Percentiles rank a stretch among this genome's conserved stretches.
These are phyloP conservation scores for Solanum rostratum DNA, from an alignment of 257 asterid species.

Conservation along the genomic window DNA sequence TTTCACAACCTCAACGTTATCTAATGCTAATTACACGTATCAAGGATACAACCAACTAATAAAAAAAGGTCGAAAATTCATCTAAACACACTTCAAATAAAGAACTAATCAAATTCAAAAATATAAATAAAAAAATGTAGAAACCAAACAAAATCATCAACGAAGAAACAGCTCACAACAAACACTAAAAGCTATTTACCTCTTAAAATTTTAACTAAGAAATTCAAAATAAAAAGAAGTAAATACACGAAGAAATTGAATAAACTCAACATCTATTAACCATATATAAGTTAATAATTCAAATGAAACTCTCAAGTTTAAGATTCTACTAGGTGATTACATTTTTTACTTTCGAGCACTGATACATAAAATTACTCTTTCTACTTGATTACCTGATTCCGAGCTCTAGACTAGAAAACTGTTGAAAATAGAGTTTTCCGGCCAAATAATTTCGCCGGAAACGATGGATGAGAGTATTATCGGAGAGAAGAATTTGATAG, in stretches of 20 bases:
- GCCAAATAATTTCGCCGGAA: not conserved
- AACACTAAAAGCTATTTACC: not conserved
- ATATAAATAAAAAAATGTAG: not conserved
- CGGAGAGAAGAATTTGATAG: not conserved
- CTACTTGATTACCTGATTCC: not conserved
- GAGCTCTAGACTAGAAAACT: not conserved
- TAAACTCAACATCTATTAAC: too few species aligned
- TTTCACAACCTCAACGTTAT: conserved; percentile 3
- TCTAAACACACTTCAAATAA: not conserved
- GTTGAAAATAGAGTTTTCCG: not conserved
- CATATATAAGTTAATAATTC: too few species aligned
- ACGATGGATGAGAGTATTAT: not conserved
- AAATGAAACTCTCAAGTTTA: too few species aligned
- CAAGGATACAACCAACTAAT: not conserved
- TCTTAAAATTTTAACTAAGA: too few species aligned
- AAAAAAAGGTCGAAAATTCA: not conserved
- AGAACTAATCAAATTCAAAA: not conserved
- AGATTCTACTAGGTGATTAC: too few species aligned
- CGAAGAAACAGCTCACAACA: not conserved
- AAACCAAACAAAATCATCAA: not conserved
- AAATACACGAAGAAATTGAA: too few species aligned
- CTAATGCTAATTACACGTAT: not conserved
- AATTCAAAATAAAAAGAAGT: not conserved
- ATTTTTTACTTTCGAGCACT: too few species aligned
- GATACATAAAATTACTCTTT: too few species aligned